Evolutionary conservation across 768 basidiomycete genomes (phyloP), one percentile per base, ranked within the genome.

Genomic region (Amanita pallidorosea): DNA sequence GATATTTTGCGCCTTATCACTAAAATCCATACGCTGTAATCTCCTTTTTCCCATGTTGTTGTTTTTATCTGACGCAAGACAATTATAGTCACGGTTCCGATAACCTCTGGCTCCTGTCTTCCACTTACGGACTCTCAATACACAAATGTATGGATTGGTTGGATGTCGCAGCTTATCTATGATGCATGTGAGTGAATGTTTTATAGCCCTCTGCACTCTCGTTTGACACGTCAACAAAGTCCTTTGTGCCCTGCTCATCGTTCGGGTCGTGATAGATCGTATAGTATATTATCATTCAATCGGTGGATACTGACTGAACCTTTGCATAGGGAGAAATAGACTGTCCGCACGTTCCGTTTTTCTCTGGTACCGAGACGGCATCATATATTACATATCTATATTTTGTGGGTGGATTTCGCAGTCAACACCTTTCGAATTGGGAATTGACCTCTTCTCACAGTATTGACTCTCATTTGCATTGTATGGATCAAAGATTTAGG

Each of bases 311-410:
- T n/a, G 15, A 20, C 3, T 31, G 12, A 31, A 12, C 11, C 6
- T n/a, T 11, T 6, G 5, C 22, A 9, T 22, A 45, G 41, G 31
- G 11, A 34, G 36, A 40, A 37, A 38, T 11, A 25, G 38, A 31
- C 18, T 27, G 7, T 23, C 33, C 9, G 8, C 44, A 22, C 34
- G 45, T 11, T 25, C 42, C 4, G 13, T 38, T 34, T 45, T 25
- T 6, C n/a, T 45, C 43, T 27, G 45, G 17, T 52, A 45, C 44
- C 51, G 45, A 17, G 17, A 34, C 38, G 50, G 50, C 4, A 45
- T 51, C 33, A 11, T 33, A 18, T 51, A 51, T 38, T 51, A 51
- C 33, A 9, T 42, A 6, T 51, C 44, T 25, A n/a, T 51, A 17
- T 40, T 49, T 4, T n/a, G 47, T 49, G 18, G 5, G 47, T 49